Percentiles rank a stretch among this genome's conserved stretches.
Evolutionary conservation across 306 rosid species (phyloP).

Genomic region (Argentina anserina): DNA sequence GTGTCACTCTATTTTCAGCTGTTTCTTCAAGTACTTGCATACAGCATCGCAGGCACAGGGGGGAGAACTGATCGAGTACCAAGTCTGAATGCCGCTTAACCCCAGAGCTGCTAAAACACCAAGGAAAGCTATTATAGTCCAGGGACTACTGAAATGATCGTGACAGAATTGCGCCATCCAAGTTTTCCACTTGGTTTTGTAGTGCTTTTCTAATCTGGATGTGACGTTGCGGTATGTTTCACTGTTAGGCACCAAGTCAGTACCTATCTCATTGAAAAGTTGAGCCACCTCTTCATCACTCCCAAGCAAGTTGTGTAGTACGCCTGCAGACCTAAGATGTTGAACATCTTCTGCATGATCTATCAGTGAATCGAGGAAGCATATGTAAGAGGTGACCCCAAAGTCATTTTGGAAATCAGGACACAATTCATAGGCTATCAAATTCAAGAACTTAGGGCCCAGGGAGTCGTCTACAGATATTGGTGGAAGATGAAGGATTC

Average conservation of each 20-base stretch:
- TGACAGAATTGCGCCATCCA: conserved; percentile 21
- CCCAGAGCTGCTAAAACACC: conserved; percentile 6
- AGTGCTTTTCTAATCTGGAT: neutral
- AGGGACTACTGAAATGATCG: conserved; percentile 29
- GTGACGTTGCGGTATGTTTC: neutral
- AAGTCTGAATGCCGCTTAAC: conserved; percentile 12
- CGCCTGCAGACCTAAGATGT: neutral
- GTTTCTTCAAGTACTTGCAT: neutral
- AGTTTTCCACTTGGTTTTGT: neutral
- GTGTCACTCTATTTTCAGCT: too few relatives aligned
- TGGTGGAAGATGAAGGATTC: conserved; percentile 18
- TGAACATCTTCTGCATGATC: conserved; percentile 34
- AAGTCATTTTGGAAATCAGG: conserved; percentile 25
- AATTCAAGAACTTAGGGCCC: conserved; percentile 16
- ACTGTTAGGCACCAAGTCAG: conserved; percentile 14
- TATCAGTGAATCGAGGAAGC: conserved; percentile 35
- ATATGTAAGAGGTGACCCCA: neutral
- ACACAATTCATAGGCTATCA: conserved; percentile 44
- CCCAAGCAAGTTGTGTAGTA: conserved; percentile 30
- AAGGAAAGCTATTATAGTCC: conserved; percentile 20
- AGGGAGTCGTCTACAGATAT: conserved; percentile 17
- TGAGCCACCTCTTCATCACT: conserved; percentile 37
- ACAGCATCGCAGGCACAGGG: neutral
- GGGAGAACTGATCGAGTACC: neutral
- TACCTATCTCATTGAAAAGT: conserved; percentile 20